A percentile compares a stretch with the other conserved stretches of the same genome.
Evolutionary conservation across 257 asterid species (phyloP).

Genomic region (Oldenlandia corymbosa): DNA sequence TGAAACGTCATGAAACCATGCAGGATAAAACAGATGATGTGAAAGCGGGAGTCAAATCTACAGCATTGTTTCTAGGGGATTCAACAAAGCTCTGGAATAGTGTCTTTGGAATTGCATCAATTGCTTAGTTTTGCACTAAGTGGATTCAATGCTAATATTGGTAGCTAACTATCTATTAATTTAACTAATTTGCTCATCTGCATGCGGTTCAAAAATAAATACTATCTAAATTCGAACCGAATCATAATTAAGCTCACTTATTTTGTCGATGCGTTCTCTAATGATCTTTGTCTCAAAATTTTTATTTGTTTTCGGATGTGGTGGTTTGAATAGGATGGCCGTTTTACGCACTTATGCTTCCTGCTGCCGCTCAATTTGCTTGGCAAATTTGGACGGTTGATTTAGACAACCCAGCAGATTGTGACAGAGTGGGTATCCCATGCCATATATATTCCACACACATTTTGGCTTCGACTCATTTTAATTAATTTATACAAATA

Average conservation of each 20-base stretch:
- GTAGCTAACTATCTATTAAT: no score
- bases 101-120: constrained; percentile 73
- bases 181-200: no score
- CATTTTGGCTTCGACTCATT: no score
- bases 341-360: constrained; percentile 49
- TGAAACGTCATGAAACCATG: no score
- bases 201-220: no score
- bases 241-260: no score
- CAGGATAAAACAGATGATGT: constrained; percentile 85
- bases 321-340: constrained; percentile 69
- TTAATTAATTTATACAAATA: no score
- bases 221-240: no score
- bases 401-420: constrained; percentile 64
- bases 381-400: constrained; percentile 84
- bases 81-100: constrained; percentile 71
- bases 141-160: constrained; percentile 69
- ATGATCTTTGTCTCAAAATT: no score
- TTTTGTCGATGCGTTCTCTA: no score
- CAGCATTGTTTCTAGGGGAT: constrained; percentile 83
- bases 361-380: constrained; percentile 64
- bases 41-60: constrained; percentile 84
- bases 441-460: no score
- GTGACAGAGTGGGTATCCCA: constrained; percentile 53
- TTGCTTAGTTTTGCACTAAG: constrained; percentile 66
- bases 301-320: no score